Evolutionary conservation across 2,329 filamentous ascomycete species (phyloP).

Genomic region (Aspergillus candidus): DNA sequence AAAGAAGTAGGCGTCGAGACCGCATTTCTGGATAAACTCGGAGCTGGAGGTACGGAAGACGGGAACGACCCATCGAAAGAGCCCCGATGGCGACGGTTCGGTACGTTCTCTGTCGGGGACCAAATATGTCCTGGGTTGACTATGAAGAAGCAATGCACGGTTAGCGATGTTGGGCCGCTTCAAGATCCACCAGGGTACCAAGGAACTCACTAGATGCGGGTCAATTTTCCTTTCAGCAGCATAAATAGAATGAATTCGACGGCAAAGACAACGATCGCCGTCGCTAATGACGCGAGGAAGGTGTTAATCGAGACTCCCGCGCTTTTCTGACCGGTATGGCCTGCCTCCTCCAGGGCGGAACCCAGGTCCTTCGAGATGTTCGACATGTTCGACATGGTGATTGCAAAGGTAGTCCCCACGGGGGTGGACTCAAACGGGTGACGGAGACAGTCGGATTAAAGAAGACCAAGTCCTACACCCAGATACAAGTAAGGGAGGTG

Average conservation of each 20-base stretch:
- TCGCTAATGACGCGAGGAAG: slow-evolving; percentile 61
- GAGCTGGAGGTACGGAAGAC: slow-evolving; percentile 65
- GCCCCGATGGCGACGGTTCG: slow-evolving; percentile 59
- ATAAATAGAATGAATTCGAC: slow-evolving; percentile 65
- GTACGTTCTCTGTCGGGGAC: slow-evolving; percentile 81
- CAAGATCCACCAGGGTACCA: background rate
- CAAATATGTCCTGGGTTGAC: slow-evolving; percentile 77
- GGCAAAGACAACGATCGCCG: slow-evolving; percentile 58
- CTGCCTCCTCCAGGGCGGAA: slow-evolving; percentile 30
- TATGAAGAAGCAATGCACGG: slow-evolving; percentile 28
- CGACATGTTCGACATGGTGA: slow-evolving; percentile 4
- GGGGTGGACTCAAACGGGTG: no score
- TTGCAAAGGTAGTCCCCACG: background rate
- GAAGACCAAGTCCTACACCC: no score
- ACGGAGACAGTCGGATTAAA: no score
- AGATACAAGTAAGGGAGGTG: no score
- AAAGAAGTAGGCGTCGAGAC: slow-evolving; percentile 96
- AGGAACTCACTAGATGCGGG: slow-evolving; percentile 68
- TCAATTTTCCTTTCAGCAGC: slow-evolving; percentile 68
- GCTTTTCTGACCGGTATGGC: slow-evolving; percentile 29
- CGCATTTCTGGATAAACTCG: slow-evolving; percentile 90
- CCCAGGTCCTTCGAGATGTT: slow-evolving; percentile 25
- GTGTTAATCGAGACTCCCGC: slow-evolving; percentile 37
- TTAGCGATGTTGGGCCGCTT: background rate
- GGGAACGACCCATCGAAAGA: slow-evolving; percentile 49